Evolutionary conservation across 2,329 filamentous ascomycete species (phyloP), one percentile per base, ranked within the genome.

Genomic region (Plenodomus biglobosus): DNA sequence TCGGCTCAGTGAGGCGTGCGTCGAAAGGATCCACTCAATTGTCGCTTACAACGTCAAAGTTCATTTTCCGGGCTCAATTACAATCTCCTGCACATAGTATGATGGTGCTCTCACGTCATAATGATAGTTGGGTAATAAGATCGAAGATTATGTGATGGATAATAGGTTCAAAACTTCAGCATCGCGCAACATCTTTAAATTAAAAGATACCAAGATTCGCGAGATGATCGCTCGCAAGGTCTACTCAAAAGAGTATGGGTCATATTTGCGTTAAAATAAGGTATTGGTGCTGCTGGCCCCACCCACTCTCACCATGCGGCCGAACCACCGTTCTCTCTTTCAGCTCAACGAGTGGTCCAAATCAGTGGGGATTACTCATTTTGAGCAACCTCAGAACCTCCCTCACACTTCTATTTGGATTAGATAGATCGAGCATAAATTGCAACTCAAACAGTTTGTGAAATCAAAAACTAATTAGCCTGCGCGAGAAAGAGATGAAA

Each of bases 201-300:
- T 3, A 32, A 3, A 32, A 8, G 27, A 32, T 32, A 32, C 27
- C 3, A 32, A 32, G 27, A 32, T 32, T 32, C 27, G 27, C 27
- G 27, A 32, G 27, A 8, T 32, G 27, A 37, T 17, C 16, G 15
- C 22, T 58, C 55, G 55, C 55, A 55, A 58, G 42, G 42, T 49
- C 37, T 53, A 42, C 55, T 51, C 8, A 49, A 53, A 27, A 7
- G 36, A 32, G 55, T 42, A 47, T 51, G 48, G 55, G 44, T 41
- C 42, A 39, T 41, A 40, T 40, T 35, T 21, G 34, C 20, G 37
- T 40, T 40, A 48, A 44, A 41, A 47, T 42, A 42, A 47, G 42
- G 36, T 8, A 24, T 32, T 20, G 38, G 19, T 19, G 5, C 20
- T 38, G 32, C 21, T 16, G 18, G 48, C 47, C 48, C 53, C 53